A percentile compares a stretch with the other conserved stretches of the same genome.
phyloP scores from a whole-genome alignment of 2,329 filamentous ascomycete genomes.

The Truncatella angustata region DNA sequence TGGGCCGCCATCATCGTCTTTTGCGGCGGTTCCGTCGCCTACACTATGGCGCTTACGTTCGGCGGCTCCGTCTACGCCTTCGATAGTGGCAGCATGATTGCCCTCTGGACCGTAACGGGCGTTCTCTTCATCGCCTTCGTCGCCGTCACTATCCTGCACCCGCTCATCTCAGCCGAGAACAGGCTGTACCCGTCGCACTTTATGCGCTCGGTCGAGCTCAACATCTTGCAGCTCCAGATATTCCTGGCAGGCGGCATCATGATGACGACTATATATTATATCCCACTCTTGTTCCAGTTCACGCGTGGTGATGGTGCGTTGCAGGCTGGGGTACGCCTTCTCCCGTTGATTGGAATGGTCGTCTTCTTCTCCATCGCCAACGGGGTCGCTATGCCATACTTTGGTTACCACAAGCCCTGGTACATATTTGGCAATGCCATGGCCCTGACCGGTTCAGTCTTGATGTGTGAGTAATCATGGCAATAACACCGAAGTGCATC shows the following conservation, averaged over 20 bases:
- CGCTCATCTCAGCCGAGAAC: slow-evolving; percentile 34
- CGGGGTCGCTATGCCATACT: slow-evolving; percentile 24
- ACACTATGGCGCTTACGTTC: slow-evolving; percentile 48
- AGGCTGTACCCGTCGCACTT: slow-evolving; percentile 40
- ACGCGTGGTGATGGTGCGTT: slow-evolving; percentile 36
- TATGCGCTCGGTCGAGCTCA: slow-evolving; percentile 20
- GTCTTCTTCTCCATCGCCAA: slow-evolving; percentile 33
- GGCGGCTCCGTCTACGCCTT: slow-evolving; percentile 47
- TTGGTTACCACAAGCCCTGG: not conserved
- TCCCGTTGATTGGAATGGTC: slow-evolving; percentile 37
- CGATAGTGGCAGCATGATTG: slow-evolving; percentile 40
- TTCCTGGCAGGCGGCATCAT: slow-evolving; percentile 14
- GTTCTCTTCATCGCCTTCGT: slow-evolving; percentile 39
- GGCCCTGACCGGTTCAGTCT: not conserved
- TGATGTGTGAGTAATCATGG: not conserved
- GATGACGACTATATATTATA: slow-evolving; percentile 35
- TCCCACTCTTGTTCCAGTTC: slow-evolving; percentile 54
- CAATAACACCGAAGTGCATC: no score
- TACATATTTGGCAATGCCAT: not conserved
- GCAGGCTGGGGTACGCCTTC: slow-evolving; percentile 37
- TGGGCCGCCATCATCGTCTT: slow-evolving; percentile 41
- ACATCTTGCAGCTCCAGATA: slow-evolving; percentile 16
- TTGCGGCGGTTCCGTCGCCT: slow-evolving; percentile 33
- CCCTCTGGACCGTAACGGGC: slow-evolving; percentile 40
- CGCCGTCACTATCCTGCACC: slow-evolving; percentile 35